phyloP scores from a whole-genome alignment of 768 basidiomycete genomes.

The Boletus insuetus region DNA sequence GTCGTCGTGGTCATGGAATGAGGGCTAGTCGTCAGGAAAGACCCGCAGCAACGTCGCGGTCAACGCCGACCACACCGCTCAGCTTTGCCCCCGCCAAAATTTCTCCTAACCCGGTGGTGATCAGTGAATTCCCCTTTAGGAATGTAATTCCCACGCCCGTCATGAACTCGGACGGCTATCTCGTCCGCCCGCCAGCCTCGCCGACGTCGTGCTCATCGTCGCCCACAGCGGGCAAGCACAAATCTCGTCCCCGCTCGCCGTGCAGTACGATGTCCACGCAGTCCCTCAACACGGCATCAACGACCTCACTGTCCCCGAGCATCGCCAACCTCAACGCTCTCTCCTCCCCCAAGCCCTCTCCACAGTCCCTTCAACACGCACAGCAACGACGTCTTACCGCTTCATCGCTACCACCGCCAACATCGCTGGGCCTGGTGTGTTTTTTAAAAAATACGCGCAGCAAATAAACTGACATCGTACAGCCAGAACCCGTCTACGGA shows the following conservation, averaged over 20 bases:
- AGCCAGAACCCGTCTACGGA: slow-evolving; percentile 47
- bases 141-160: slow-evolving; percentile 21
- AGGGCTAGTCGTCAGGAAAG: slow-evolving; percentile 1
- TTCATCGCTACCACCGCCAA: slow-evolving; percentile 36
- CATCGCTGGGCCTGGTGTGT: slow-evolving; percentile 40
- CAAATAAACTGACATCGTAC: slow-evolving; percentile 5
- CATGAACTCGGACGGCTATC: slow-evolving; percentile 15
- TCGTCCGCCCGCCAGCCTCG: slow-evolving; percentile 1
- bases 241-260: slow-evolving; percentile 18
- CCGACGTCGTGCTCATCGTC: slow-evolving; percentile 24
- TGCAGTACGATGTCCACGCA: slow-evolving; percentile 24
- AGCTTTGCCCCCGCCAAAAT: slow-evolving; percentile 17
- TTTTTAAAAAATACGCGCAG: background rate
- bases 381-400: slow-evolving; percentile 39
- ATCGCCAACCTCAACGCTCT: slow-evolving; percentile 34
- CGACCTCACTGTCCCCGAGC: slow-evolving; percentile 33
- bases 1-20: slow-evolving; percentile 35
- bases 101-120: slow-evolving; percentile 20
- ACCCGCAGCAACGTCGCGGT: slow-evolving; percentile 4
- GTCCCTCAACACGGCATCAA: slow-evolving; percentile 32
- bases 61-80: slow-evolving; percentile 9
- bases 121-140: slow-evolving; percentile 9
- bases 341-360: slow-evolving; percentile 24
- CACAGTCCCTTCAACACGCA: slow-evolving; percentile 12
- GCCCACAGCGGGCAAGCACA: slow-evolving; percentile 27